Evolutionary conservation across 768 basidiomycete species (phyloP).

Genomic region (Strobilomyces echinocephalus): DNA sequence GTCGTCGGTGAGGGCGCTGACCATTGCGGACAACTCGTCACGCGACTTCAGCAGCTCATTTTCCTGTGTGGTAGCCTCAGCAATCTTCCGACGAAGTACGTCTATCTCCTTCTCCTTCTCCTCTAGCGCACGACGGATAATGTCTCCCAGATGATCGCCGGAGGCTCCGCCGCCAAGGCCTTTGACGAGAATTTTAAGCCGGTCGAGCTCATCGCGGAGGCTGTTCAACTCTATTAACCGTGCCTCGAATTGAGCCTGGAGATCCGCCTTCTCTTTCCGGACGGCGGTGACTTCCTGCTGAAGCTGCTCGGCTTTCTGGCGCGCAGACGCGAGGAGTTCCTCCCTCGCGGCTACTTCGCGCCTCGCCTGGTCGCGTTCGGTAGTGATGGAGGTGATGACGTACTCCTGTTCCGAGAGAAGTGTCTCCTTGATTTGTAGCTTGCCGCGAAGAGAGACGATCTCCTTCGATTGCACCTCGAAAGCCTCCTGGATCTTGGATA

Average conservation of each 20-base stretch:
- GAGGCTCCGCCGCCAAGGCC: no score
- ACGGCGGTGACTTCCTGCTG: not conserved
- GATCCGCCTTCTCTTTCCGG: not conserved
- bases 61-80: not conserved
- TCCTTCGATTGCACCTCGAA: not conserved
- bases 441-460: not conserved
- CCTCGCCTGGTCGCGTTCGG: not conserved
- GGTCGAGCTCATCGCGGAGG: not conserved
- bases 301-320: not conserved
- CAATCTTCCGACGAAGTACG: not conserved
- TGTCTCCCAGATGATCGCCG: no score
- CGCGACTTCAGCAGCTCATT: constrained; percentile 1
- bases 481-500: not conserved
- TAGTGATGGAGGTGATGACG: not conserved
- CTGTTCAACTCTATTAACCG: constrained; percentile 1
- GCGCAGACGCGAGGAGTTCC: not conserved
- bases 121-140: not conserved
- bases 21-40: not conserved
- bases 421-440: not conserved
- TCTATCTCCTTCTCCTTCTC: not conserved
- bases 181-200: not conserved
- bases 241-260: not conserved
- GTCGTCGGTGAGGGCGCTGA: not conserved
- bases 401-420: not conserved
- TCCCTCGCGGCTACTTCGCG: not conserved